Conservation (phyloP, 2,329 filamentous ascomycete species). For the Botryotinia convoluta region DNA sequence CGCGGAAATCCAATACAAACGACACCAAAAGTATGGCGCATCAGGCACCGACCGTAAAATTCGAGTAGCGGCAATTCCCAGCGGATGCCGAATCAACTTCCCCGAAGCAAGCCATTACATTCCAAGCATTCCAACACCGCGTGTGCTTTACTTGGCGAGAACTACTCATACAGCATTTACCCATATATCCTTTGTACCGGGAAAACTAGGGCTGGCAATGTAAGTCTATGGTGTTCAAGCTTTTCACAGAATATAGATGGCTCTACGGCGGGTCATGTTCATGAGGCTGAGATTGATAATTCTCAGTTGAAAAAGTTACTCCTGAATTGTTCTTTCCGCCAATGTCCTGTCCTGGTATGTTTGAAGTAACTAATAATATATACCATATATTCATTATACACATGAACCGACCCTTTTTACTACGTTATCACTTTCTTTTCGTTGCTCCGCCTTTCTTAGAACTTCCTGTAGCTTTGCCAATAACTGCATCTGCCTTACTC, state of each 20-base stretch:
- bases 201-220: not conserved
- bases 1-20: not conserved
- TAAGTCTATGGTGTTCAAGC: not conserved
- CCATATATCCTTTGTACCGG: not conserved
- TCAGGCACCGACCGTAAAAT: not conserved
- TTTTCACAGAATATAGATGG: not conserved
- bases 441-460: conserved; percentile 47
- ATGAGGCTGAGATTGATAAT: not conserved
- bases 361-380: not conserved
- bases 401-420: not conserved
- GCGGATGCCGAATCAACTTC: not conserved
- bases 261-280: not conserved
- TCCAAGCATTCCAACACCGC: not conserved
- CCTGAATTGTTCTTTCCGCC: not conserved
- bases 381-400: not conserved
- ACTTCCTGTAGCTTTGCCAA: conserved; percentile 48
- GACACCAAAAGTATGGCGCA: not conserved
- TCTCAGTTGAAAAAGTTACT: not conserved
- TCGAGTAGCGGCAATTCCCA: not conserved
- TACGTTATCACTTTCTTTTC: conserved; percentile 45
- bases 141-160: not conserved
- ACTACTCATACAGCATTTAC: not conserved
- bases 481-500: conserved; percentile 24
- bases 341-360: not conserved
- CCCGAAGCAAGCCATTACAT: not conserved